Evolutionary conservation across 768 basidiomycete genomes (phyloP), one percentile per base, ranked within the genome.

Genomic region (Leccinellum albellum): DNA sequence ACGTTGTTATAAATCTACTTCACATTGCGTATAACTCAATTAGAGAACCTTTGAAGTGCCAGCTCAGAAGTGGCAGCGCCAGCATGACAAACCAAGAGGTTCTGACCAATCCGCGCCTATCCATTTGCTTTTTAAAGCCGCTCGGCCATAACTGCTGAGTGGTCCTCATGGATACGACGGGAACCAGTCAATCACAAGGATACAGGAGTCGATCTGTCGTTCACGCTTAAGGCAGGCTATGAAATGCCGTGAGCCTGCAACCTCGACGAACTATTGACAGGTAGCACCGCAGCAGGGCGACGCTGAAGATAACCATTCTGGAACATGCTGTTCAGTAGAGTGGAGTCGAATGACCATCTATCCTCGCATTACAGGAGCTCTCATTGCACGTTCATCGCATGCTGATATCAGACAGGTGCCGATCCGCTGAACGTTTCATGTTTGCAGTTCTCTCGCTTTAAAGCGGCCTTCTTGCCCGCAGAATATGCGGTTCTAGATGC

Each of bases 241-340:
- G 64, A 68, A 65, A 40, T 55, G 31, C 21, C 59, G 50, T 31
- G 53, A 50, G 57, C n/a, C n/a, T n/a, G 55, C 20, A n/a, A 40
- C 31, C 8, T 46, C 42, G 2, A 26, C 21, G 14, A 24, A 6
- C 26, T 14, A 24, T 37, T 15, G 17, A 21, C 55, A 17, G 20
- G 15, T 26, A n/a, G n/a, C 47, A 32, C 33, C 20, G 50, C 46
- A 56, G 21, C 21, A 12, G 15, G 32, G 17, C 26, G 31, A n/a
- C 26, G 31, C 8, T 58, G 42, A 20, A 49, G 15, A 28, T 40
- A 12, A 20, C 10, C 17, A 24, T 17, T 26, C 46, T 47, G 24
- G 15, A 24, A 40, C 9, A 40, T n/a, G 37, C 46, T 10, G 17
- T 28, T 47, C 42, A 44, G 42, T 44, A 12, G 23, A 12, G 46